Percentiles rank a stretch among this genome's conserved stretches.
These are phyloP conservation scores for Meripilus lineatus DNA, from an alignment of 1,284 basidiomycete species.

Conservation along the genomic window DNA sequence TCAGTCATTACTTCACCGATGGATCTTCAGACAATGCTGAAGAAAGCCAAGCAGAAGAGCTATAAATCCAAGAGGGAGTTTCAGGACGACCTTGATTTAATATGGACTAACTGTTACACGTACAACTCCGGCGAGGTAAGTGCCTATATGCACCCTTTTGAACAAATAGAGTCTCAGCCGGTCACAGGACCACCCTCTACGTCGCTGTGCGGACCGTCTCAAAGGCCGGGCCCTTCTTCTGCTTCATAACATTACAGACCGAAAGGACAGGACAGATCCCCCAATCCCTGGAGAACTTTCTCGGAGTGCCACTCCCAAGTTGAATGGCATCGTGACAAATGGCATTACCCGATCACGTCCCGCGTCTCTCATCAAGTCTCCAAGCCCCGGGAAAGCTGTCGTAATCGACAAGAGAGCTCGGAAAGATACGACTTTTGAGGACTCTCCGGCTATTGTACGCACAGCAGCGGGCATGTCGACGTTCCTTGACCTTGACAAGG, in stretches of 20 bases:
- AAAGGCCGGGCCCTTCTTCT: constrained; percentile 78
- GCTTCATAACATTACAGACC: constrained; percentile 85
- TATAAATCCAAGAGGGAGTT: constrained; percentile 97
- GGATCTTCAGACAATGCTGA: constrained; percentile 91
- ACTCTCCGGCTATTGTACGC: constrained; percentile 72
- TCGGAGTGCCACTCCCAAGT: constrained; percentile 19
- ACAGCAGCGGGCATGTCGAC: constrained; percentile 70
- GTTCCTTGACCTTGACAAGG: constrained; percentile 54
- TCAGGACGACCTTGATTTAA: constrained; percentile 88
- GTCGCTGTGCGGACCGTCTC: constrained; percentile 73
- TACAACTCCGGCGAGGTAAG: constrained; percentile 88
- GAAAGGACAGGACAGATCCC: constrained; percentile 72
- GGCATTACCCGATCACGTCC: constrained; percentile 17
- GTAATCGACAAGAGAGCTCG: constrained; percentile 16
- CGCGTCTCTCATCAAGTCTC: constrained; percentile 19
- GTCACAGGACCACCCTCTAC: constrained; percentile 69
- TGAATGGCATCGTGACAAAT: constrained; percentile 31
- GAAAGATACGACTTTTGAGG: constrained; percentile 47
- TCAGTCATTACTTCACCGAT: constrained; percentile 87
- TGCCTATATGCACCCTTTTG: background rate
- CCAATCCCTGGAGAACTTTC: constrained; percentile 47
- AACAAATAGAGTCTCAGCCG: constrained; percentile 1
- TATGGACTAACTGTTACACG: constrained; percentile 93
- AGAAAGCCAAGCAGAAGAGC: constrained; percentile 84
- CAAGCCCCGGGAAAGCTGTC: constrained; percentile 25